Evolutionary conservation across 192 early-diverging fungal genomes (phyloP), one percentile per base, ranked within the genome.

Genomic region (Backusella tarrabulga): DNA sequence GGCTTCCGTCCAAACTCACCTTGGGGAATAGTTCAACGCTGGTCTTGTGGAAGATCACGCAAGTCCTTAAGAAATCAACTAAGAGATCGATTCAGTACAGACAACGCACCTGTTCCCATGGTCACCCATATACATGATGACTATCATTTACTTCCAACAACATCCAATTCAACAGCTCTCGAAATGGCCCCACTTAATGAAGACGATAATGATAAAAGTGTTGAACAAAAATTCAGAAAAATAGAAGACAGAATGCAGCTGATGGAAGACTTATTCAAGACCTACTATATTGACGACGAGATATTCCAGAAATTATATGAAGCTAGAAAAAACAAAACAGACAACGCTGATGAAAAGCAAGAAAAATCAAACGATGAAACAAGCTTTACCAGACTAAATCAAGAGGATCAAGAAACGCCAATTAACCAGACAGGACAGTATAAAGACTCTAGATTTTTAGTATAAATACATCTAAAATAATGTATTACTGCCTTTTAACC

Each of bases 21-120:
- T 11, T 40, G 11, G 38, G 38, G 38, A 40, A 40, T 40, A 7
- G 38, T 40, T 40, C 38, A 40, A 52, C 74, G 42, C 23, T 76
- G 74, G 74, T 76, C 74, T 35, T 42, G 35, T 44, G 74, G 74
- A 21, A 42, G 44, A 36, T 35, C 46, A 67, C 66, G 46, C 26
- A 67, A 46, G 19, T 50, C 74, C 1, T 23, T 76, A 23, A 34
- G 42, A 34, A 29, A 38, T 17, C 41, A 42, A 41, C 66, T 76
- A 17, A 40, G 46, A 68, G 34, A 8, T 5, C 50, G 35, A 5
- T 68, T 76, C 23, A 68, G 50, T 15, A 44, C 41, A 29, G 0
- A 12, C 6, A 40, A 76, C 17, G 23, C 46, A 52, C 74, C 74
- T 40, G 46, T 68, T 68, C 74, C 74, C 8, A 34, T 76, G 36